Evolutionary conservation across 2,329 filamentous ascomycete genomes (phyloP).

Genomic region (Neonectria ditissima): DNA sequence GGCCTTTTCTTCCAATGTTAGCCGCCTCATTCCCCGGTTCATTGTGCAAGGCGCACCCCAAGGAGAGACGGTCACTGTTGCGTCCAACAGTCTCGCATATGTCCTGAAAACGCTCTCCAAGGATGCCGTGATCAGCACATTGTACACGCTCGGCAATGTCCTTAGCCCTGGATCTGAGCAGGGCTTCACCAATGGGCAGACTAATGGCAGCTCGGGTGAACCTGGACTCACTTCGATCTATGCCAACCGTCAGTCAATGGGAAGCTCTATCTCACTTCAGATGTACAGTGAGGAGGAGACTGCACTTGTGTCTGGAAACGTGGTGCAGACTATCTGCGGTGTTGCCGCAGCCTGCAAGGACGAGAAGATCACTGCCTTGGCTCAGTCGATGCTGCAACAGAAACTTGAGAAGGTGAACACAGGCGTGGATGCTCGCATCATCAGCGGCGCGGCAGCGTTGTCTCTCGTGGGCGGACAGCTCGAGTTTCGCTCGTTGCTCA

Average conservation of each 20-base stretch:
- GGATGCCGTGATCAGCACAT: slow-evolving; percentile 92
- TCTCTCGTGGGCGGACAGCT: slow-evolving; percentile 81
- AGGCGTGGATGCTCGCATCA: slow-evolving; percentile 85
- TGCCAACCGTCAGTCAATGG: slow-evolving; percentile 68
- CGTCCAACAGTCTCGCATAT: slow-evolving; percentile 86
- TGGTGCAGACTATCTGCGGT: slow-evolving; percentile 96
- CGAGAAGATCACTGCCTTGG: slow-evolving; percentile 91
- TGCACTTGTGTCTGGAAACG: slow-evolving; percentile 80
- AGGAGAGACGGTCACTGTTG: slow-evolving; percentile 76
- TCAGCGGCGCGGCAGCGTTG: slow-evolving; percentile 82
- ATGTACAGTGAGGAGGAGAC: slow-evolving; percentile 83
- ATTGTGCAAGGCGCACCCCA: slow-evolving; percentile 86
- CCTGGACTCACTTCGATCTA: slow-evolving; percentile 60
- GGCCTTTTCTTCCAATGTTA: slow-evolving; percentile 78
- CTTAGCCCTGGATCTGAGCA: slow-evolving; percentile 78
- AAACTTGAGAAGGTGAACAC: slow-evolving; percentile 89
- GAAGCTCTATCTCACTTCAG: slow-evolving; percentile 83
- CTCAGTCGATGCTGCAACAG: slow-evolving; percentile 95
- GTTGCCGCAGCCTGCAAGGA: slow-evolving; percentile 86
- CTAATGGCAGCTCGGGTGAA: slow-evolving; percentile 57
- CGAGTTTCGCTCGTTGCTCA: slow-evolving; percentile 88
- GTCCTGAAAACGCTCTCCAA: slow-evolving; percentile 86
- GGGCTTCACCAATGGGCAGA: slow-evolving; percentile 63
- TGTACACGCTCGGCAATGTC: slow-evolving; percentile 97
- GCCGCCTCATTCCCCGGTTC: slow-evolving; percentile 83